These are phyloP conservation scores for Solanum chacoense DNA, from an alignment of 305 asterid genomes.

Conservation along the genomic window DNA sequence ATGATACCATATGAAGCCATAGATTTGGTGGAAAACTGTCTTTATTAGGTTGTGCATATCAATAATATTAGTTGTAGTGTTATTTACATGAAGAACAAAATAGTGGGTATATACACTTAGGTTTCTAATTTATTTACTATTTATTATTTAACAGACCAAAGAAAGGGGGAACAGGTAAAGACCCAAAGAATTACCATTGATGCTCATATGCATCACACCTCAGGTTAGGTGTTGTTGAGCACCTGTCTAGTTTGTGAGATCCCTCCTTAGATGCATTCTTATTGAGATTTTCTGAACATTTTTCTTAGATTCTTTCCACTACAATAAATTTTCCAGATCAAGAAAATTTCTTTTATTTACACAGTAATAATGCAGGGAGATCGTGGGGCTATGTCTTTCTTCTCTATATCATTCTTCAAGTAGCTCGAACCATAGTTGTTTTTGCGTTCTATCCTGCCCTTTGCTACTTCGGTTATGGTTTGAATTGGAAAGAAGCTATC, in stretches of 20 bases:
- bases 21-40: background rate
- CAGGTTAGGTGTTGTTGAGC: background rate
- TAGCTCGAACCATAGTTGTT: constrained; percentile 63
- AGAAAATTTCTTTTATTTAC: background rate
- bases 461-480: constrained; percentile 82
- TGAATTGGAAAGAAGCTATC: constrained; percentile 91
- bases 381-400: constrained; percentile 90
- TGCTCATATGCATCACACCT: background rate
- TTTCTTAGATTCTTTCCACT: background rate
- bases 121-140: background rate
- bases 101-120: background rate
- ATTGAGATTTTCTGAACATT: background rate
- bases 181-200: background rate
- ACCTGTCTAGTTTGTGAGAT: background rate
- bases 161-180: background rate
- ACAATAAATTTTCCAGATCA: background rate
- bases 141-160: background rate
- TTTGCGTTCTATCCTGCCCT: constrained; percentile 65
- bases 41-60: background rate
- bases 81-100: background rate
- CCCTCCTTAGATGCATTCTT: background rate
- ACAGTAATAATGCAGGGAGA: constrained; percentile 35
- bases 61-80: background rate
- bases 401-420: constrained; percentile 70
- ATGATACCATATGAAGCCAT: background rate